phyloP scores from a whole-genome alignment of 1,139 yeast genomes.

The Pichia sp. region DNA sequence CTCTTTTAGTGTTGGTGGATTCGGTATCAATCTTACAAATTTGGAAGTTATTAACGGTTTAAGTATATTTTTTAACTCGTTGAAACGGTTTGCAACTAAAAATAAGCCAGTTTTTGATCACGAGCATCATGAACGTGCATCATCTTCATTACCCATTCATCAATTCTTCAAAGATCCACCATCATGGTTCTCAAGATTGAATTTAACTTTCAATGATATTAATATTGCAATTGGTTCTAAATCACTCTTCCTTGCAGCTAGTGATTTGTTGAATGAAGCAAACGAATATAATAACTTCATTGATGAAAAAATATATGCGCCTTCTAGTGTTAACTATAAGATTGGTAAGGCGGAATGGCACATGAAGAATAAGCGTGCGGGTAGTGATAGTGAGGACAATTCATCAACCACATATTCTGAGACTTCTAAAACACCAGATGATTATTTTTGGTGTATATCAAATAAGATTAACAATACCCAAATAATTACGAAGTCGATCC shows the following conservation, averaged over 20 bases:
- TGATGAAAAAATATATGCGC: conserved; percentile 6
- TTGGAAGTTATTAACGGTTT: conserved; percentile 20
- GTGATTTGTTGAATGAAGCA: conserved; percentile 11
- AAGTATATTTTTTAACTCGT: conserved; percentile 8
- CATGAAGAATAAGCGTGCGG: conserved; percentile 22
- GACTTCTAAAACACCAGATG: conserved; percentile 12
- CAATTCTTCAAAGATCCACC: conserved; percentile 45
- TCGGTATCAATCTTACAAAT: conserved; percentile 18
- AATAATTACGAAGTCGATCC: conserved; percentile 7
- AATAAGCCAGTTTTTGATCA: background rate
- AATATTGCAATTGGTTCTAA: conserved; percentile 52
- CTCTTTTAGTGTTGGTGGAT: conserved; percentile 9
- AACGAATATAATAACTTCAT: conserved; percentile 18
- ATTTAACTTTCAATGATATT: conserved; percentile 36
- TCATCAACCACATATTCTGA: conserved; percentile 5
- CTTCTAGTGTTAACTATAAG: conserved; percentile 17
- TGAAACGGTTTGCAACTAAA: background rate
- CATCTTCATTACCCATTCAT: background rate
- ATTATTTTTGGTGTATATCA: conserved; percentile 20
- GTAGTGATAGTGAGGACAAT: conserved; percentile 5
- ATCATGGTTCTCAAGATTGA: conserved; percentile 42
- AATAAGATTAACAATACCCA: conserved; percentile 1
- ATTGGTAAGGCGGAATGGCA: conserved; percentile 28
- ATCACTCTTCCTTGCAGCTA: conserved; percentile 51
- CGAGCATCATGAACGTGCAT: background rate